These are phyloP conservation scores for Lachnellula arida DNA, from an alignment of 2,329 filamentous ascomycete genomes.

Conservation along the genomic window DNA sequence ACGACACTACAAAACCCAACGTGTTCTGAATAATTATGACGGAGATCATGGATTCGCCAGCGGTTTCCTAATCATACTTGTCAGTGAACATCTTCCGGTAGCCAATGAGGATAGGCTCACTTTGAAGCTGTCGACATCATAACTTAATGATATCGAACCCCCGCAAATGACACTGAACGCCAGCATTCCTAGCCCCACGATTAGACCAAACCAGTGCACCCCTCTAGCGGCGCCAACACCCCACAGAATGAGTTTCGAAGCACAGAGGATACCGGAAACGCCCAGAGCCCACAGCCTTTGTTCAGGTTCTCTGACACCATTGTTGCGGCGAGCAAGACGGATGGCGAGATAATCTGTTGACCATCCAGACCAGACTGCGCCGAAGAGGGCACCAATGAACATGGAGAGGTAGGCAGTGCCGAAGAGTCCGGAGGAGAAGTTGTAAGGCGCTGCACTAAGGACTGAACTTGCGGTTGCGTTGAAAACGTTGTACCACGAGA, in stretches of 20 bases:
- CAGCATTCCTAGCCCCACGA: slow-evolving; percentile 42
- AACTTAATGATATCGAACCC: slow-evolving; percentile 37
- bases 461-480: slow-evolving; percentile 34
- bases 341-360: slow-evolving; percentile 28
- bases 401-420: slow-evolving; percentile 31
- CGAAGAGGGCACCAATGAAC: slow-evolving; percentile 21
- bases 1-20: slow-evolving; percentile 43
- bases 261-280: slow-evolving; percentile 35
- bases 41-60: slow-evolving; percentile 43
- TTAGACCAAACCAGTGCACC: slow-evolving; percentile 39
- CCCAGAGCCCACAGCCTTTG: slow-evolving; percentile 25
- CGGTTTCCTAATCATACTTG: slow-evolving; percentile 21
- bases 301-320: slow-evolving; percentile 30
- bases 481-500: slow-evolving; percentile 35
- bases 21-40: slow-evolving; percentile 43
- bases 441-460: slow-evolving; percentile 33
- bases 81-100: neutral
- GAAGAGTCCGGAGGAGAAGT: slow-evolving; percentile 31
- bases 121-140: slow-evolving; percentile 43
- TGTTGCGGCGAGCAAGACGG: slow-evolving; percentile 35
- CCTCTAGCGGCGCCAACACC: slow-evolving; percentile 43
- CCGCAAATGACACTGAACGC: slow-evolving; percentile 21
- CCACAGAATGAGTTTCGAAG: slow-evolving; percentile 41
- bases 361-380: slow-evolving; percentile 6
- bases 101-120: neutral